phyloP scores from a whole-genome alignment of 2,329 filamentous ascomycete genomes.

The Hymenoscyphus repandus region DNA sequence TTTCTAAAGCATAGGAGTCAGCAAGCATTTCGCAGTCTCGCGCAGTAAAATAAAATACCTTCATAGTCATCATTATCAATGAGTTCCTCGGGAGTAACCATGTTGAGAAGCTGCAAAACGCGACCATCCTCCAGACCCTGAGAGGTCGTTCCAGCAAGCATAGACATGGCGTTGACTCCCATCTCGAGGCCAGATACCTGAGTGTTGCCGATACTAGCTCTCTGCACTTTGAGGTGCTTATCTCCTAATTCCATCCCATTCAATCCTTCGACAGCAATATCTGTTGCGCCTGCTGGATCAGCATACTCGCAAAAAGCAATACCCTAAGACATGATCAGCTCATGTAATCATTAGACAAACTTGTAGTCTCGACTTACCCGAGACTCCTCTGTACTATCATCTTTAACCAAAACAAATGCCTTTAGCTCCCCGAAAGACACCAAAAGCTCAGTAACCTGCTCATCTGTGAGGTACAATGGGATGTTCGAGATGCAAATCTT shows the following conservation, averaged over 20 bases:
- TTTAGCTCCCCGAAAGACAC: constrained; percentile 90
- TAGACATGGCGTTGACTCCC: constrained; percentile 95
- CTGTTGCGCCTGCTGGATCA: constrained; percentile 64
- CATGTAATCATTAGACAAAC: neutral
- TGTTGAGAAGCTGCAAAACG: constrained; percentile 91
- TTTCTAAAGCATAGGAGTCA: constrained; percentile 60
- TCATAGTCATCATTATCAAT: constrained; percentile 94
- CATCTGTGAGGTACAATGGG: constrained; percentile 79
- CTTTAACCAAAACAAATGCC: constrained; percentile 85
- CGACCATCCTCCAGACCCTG: constrained; percentile 72
- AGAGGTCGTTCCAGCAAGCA: constrained; percentile 86
- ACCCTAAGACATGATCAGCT: constrained; percentile 52
- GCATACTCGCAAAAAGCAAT: constrained; percentile 96
- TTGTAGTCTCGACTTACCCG: constrained; percentile 55
- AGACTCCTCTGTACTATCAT: constrained; percentile 78
- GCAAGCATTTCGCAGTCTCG: constrained; percentile 18
- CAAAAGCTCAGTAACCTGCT: constrained; percentile 85
- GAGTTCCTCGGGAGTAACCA: constrained; percentile 94
- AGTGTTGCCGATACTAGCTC: constrained; percentile 90
- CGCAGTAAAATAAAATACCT: constrained; percentile 48
- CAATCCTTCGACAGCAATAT: constrained; percentile 82
- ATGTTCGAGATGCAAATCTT: constrained; percentile 94
- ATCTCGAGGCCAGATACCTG: constrained; percentile 90
- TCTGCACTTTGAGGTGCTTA: constrained; percentile 74
- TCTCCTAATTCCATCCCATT: constrained; percentile 93